phyloP scores from a whole-genome alignment of 371 early-diverging fungal species.

The Pancytospora philotis region DNA sequence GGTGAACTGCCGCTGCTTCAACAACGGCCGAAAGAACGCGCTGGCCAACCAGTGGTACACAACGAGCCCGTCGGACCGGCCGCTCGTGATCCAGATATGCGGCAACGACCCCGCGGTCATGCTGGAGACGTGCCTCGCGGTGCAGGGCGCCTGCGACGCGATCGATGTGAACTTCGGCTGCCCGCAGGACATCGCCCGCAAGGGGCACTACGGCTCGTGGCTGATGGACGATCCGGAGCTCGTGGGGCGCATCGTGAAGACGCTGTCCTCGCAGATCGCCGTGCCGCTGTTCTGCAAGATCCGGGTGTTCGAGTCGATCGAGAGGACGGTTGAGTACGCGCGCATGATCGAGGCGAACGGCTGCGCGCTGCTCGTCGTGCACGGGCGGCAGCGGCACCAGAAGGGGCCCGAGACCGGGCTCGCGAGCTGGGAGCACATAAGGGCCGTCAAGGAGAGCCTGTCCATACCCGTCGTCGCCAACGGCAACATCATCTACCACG shows the following conservation, averaged over 20 bases:
- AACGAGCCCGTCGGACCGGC: conserved; percentile 68
- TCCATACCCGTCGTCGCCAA: conserved; percentile 87
- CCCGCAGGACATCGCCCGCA: conserved; percentile 81
- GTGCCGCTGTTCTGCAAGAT: conserved; percentile 94
- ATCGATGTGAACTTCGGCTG: conserved; percentile 94
- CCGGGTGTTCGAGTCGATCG: conserved; percentile 74
- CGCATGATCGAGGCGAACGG: conserved; percentile 87
- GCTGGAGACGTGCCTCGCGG: conserved; percentile 67
- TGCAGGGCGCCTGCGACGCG: conserved; percentile 72
- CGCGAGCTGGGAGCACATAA: conserved; percentile 90
- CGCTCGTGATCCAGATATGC: conserved; percentile 88
- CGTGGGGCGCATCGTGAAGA: conserved; percentile 64
- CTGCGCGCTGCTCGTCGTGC: conserved; percentile 71
- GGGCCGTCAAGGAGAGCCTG: conserved; percentile 67
- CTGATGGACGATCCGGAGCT: conserved; percentile 74
- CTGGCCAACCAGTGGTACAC: conserved; percentile 55
- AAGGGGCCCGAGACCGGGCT: conserved; percentile 85
- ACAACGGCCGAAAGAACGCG: conserved; percentile 59
- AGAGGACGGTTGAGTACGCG: conserved; percentile 82
- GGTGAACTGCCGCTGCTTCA: conserved; percentile 81
- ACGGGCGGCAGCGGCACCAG: conserved; percentile 85
- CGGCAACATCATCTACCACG: conserved; percentile 79
- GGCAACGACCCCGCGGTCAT: conserved; percentile 80
- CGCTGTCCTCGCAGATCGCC: conserved; percentile 68
- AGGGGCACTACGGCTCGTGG: conserved; percentile 85